phyloP scores from a whole-genome alignment of 129 eudicot species.

The Flaveria ramosissima region DNA sequence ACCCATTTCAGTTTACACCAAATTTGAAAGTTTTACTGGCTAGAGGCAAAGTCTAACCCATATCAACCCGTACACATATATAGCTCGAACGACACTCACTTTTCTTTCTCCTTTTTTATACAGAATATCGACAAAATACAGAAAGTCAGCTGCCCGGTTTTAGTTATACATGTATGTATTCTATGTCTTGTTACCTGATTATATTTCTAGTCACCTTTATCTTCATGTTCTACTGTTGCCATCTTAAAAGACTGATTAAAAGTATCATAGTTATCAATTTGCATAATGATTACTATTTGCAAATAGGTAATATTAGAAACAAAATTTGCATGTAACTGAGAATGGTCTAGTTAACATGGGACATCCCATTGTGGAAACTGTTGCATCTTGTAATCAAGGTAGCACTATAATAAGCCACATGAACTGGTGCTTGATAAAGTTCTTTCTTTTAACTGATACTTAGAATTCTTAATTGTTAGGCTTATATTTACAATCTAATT shows the following conservation, averaged over 20 bases:
- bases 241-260: background rate
- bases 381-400: too few relatives aligned
- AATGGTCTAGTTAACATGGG: too few relatives aligned
- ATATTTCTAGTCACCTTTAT: background rate
- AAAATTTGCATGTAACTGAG: too few relatives aligned
- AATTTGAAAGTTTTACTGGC: too few relatives aligned
- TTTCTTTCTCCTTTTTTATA: conserved; percentile 14
- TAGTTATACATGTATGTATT: conserved; percentile 86
- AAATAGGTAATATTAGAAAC: too few relatives aligned
- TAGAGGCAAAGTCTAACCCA: background rate
- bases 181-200: conserved; percentile 6
- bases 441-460: background rate
- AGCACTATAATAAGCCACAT: too few relatives aligned
- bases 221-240: background rate
- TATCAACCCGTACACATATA: background rate
- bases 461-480: background rate
- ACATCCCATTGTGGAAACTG: conserved; percentile 2
- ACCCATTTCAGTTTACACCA: too few relatives aligned
- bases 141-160: conserved; percentile 77
- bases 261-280: too few relatives aligned
- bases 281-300: too few relatives aligned
- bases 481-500: background rate
- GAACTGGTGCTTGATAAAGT: too few relatives aligned
- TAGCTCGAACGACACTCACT: conserved; percentile 11
- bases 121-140: conserved; percentile 94